Evolutionary conservation across 495 filamentous ascomycete genomes (phyloP), one percentile per base, ranked within the genome.

Genomic region (Daldinia concentrica): DNA sequence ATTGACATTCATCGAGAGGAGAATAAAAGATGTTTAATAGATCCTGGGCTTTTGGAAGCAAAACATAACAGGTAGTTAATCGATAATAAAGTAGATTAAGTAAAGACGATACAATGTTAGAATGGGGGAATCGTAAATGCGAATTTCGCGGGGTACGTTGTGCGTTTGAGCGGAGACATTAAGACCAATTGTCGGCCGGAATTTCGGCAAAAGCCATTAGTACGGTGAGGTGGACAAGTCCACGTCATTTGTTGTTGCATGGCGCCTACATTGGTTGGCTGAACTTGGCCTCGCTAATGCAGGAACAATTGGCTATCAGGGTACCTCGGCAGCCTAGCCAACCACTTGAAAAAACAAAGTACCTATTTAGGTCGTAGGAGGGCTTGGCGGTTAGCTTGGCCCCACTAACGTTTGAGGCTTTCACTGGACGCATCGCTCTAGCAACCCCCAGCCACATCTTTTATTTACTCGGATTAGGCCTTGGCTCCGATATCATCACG

Each of bases 361-460:
- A 72, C 63, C 57, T 27, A 22, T 64, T 63, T 54, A 62, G 51
- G 41, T 24, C 45, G 58, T 19, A 61, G 41, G 37, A 17, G 62
- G 59, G 51, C 64, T 76, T 74, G 68, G 68, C 62, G 55, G 60
- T 2, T 58, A 56, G 62, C 52, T 45, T 39, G 36, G 43, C 11
- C 50, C 68, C 68, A 50, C 59, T 51, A 14, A 54, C 27, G 11
- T 14, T 41, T 59, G 56, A 52, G 71, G 62, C 57, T 67, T 22
- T 27, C 51, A 64, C 56, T 73, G 45, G 64, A 15, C 24, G 54
- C 62, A 74, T 78, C 71, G 36, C 68, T 67, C 62, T 58, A 62
- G 74, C 76, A 78, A 78, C 76, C 45, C 64, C 76, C 76, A 78
- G 76, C 76, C 76, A 78, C 76, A 76, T 74, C 66, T 76, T 77